phyloP scores from a whole-genome alignment of 2,329 filamentous ascomycete species.

The Blastomyces percursus region DNA sequence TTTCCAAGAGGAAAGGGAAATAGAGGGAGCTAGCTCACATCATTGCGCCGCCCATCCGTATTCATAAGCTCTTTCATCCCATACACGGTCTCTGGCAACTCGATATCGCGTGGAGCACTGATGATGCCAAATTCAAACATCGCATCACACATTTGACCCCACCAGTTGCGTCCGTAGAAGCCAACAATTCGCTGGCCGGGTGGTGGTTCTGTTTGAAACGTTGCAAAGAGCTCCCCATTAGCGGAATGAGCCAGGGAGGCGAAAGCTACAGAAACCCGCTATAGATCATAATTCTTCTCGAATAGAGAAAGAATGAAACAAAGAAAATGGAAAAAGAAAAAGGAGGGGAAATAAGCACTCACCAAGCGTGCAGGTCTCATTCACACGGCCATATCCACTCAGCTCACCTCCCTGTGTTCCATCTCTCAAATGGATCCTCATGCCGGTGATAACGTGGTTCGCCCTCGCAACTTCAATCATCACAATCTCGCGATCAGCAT shows the following conservation, averaged over 20 bases:
- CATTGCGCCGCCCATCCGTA: background rate
- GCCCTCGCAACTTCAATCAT: slow-evolving; percentile 22
- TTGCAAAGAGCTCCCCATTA: background rate
- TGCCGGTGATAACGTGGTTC: slow-evolving; percentile 17
- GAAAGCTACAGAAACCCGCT: background rate
- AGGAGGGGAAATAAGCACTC: background rate
- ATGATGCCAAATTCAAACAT: slow-evolving; percentile 40
- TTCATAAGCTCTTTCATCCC: slow-evolving; percentile 31
- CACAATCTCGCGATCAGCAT: slow-evolving; percentile 20
- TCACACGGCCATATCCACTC: background rate
- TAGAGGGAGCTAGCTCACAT: background rate
- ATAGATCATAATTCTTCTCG: background rate
- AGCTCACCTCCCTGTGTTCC: slow-evolving; percentile 13
- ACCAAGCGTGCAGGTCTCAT: background rate
- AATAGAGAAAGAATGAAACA: background rate
- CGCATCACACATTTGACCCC: slow-evolving; percentile 10
- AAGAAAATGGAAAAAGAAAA: background rate
- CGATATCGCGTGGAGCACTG: slow-evolving; percentile 31
- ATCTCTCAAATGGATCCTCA: slow-evolving; percentile 24
- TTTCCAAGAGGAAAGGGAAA: background rate
- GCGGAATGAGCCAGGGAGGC: background rate
- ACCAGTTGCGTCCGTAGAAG: slow-evolving; percentile 35
- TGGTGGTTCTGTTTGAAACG: slow-evolving; percentile 15
- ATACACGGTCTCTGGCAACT: slow-evolving; percentile 32
- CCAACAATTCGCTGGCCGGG: slow-evolving; percentile 35